phyloP scores from a whole-genome alignment of 2,329 filamentous ascomycete genomes.

The Juglanconis sp. region DNA sequence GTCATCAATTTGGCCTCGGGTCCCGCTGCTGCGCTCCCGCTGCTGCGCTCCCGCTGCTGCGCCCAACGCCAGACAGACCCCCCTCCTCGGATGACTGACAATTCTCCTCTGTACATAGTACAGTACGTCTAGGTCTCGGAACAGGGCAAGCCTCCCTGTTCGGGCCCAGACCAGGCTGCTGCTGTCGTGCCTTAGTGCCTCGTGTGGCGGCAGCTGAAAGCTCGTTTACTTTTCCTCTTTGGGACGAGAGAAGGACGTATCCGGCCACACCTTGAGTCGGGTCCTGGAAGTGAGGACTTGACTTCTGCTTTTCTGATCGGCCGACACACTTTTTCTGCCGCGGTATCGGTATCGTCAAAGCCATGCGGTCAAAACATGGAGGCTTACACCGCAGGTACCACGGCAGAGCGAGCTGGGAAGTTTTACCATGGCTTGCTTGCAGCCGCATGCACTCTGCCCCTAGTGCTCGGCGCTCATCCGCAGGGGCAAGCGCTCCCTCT shows the following conservation, averaged over 20 bases:
- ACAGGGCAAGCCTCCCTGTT: slow-evolving; percentile 6
- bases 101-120: neutral
- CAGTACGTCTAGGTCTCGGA: neutral
- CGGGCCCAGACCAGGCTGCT: slow-evolving; percentile 15
- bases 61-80: neutral
- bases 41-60: neutral
- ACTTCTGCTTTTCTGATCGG: neutral
- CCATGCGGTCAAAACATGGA: neutral
- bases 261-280: slow-evolving; percentile 6
- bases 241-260: slow-evolving; percentile 7
- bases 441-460: slow-evolving; percentile 3
- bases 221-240: slow-evolving; percentile 12
- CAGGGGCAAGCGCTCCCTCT: neutral
- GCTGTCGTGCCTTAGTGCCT: slow-evolving; percentile 12
- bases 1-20: neutral
- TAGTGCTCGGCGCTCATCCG: neutral
- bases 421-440: neutral
- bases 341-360: neutral
- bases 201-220: slow-evolving; percentile 15
- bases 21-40: neutral
- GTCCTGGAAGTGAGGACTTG: neutral
- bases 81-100: neutral
- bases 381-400: neutral
- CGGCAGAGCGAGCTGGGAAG: too few relatives aligned
- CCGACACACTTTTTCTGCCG: neutral